Evolutionary conservation across 176 grass and related monocot species (phyloP), one percentile per base, ranked within the genome.

Genomic region (Oryza australiensis): DNA sequence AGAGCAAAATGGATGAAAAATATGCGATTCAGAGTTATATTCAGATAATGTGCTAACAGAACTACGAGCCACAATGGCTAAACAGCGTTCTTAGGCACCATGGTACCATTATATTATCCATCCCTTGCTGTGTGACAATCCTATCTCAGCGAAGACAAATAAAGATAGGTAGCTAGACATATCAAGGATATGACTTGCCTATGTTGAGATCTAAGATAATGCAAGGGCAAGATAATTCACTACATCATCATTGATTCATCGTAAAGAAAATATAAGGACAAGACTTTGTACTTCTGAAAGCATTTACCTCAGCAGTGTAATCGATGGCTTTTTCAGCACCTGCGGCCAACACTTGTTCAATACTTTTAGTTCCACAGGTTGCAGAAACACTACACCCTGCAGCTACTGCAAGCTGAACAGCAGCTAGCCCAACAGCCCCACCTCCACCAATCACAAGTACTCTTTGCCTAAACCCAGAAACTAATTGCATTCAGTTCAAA

Each of bases 321-420:
- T 98, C 93, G 88, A 98, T 88, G 82, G 87, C 96, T 84, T 98
- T 83, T 76, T 98, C 92, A 88, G 88, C 96, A 84, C 96, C 96
- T 83, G 83, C 86, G 79, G 80, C 75, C 34, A 81, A 81, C 68
- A 98, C 81, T 64, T 83, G 82, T 13, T 93, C 88, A 45, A 98
- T 73, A 79, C 96, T 98, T 81, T 93, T 82, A 16, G 83, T 46
- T 81, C 96, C 96, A 84, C 96, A 98, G 68, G 96, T 93, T 33
- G 96, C 77, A 72, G 82, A 87, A 46, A 98, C 96, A 64, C 76
- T 84, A 82, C 96, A 95, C 26, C 87, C 90, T 57, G 78, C 90
- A 87, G 92, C 88, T 46, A 95, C 92, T 0, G 88, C 85, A 86
- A 95, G 79, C 84, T 98, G 95, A 80, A 91, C 86, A 70, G 96